A percentile compares a stretch with the other conserved stretches of the same genome.
Evolutionary conservation across 176 grass and related monocot genomes (phyloP).

Genomic region (Metroxylon sagu): DNA sequence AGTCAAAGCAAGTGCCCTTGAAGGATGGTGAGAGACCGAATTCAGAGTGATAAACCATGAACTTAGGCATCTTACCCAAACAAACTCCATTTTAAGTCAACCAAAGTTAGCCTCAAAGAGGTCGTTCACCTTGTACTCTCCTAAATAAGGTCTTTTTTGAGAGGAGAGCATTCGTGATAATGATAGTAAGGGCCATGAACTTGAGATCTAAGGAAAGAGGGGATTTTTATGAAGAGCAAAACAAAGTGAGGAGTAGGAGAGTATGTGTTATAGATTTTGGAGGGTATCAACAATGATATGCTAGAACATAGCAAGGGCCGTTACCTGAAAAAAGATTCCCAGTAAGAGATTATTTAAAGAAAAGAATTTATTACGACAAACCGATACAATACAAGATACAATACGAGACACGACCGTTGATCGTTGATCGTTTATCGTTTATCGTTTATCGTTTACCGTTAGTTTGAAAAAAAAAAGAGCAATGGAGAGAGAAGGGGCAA

Average conservation of each 20-base stretch:
- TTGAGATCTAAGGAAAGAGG: not conserved
- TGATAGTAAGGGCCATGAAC: not conserved
- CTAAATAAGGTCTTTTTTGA: conserved; percentile 75
- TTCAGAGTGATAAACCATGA: conserved; percentile 72
- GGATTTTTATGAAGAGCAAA: not conserved
- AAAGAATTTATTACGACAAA: too few species aligned
- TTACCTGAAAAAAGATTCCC: too few species aligned
- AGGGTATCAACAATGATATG: too few species aligned
- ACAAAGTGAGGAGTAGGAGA: not conserved
- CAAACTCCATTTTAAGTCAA: conserved; percentile 71
- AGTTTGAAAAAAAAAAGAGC: too few species aligned
- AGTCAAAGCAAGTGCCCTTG: conserved; percentile 48
- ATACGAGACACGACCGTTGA: too few species aligned
- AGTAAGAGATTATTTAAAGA: too few species aligned
- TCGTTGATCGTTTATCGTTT: too few species aligned
- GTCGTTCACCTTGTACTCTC: conserved; percentile 98
- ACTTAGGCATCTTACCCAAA: conserved; percentile 81
- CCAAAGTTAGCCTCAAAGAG: conserved; percentile 72
- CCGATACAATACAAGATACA: too few species aligned
- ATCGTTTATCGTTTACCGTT: too few species aligned
- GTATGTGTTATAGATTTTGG: not conserved
- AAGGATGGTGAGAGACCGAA: conserved; percentile 65
- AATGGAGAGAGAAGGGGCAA: too few species aligned
- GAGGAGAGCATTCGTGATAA: conserved; percentile 37
- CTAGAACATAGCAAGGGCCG: too few species aligned